Base-by-base conservation (phyloP, 2,329 filamentous ascomycete species). In the Aspergillus pseudonomiae region DNA sequence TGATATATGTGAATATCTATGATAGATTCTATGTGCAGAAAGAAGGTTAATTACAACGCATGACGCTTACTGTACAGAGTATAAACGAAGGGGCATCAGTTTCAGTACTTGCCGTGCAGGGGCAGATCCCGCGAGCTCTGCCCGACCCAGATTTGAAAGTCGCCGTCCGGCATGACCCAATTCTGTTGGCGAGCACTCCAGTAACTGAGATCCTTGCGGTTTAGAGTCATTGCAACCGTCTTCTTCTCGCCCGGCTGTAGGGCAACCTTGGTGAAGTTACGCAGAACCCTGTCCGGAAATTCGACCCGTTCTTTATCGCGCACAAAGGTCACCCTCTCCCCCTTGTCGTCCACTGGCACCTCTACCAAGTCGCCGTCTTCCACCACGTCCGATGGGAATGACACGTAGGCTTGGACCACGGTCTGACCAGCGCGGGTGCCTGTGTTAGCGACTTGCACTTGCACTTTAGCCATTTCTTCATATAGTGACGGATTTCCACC, bases 251-350 rank as follows among this genome's bases (percentile, higher is more conserved):
- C 87, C 0, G 83, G 81, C 4, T 82, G 78, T 19, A 93, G 76
- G 30, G 79, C 75, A 2, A 91, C 79, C 80, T 93, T 93, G 66
- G 90, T 88, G 72, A 93, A 93, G 34, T 90, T 90, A 16, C 91
- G 85, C 24, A 93, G 81, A n/a, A 78, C 77, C 36, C 78, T 74
- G 1, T 88, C 76, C 0, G 90, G 90, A 58, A 92, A 93, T 32
- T 92, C 89, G 26, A 83, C 81, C n/a, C 67, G 50, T 61, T 83
- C 79, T 9, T 78, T 75, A 14, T 65, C 30, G 64, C 28, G 39
- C 65, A 66, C 59, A 64, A 64, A 55, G 67, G 64, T 66, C 46
- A 53, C 39, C 50, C 46, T 43, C 46, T 57, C 32, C 14, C 48
- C 32, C 19, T 43, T 65, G 36, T 50, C 43, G 21, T 61, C 53